A percentile compares a stretch with the other conserved stretches of the same genome.
phyloP scores from a whole-genome alignment of 2,329 filamentous ascomycete species.

The Fusarium drepaniforme region DNA sequence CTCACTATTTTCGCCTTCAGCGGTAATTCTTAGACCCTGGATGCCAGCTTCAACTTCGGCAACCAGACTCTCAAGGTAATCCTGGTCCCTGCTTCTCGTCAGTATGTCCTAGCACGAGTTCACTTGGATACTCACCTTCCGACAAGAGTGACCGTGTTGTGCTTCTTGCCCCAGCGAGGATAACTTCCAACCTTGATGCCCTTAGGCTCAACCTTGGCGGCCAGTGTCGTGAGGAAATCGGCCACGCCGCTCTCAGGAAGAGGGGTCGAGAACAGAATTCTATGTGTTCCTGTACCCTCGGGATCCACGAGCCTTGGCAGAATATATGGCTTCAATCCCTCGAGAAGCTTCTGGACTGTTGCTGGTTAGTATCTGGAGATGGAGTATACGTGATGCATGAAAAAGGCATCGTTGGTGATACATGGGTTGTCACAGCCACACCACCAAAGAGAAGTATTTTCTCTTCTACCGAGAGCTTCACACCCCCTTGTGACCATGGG shows the following conservation, averaged over 20 bases:
- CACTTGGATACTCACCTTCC: slow-evolving; percentile 60
- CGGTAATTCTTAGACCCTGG: slow-evolving; percentile 75
- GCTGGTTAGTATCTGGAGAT: slow-evolving; percentile 13
- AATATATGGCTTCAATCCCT: slow-evolving; percentile 79
- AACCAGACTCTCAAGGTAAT: slow-evolving; percentile 83
- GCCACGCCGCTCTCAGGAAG: slow-evolving; percentile 89
- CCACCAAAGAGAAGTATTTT: background rate
- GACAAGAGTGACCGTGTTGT: slow-evolving; percentile 92
- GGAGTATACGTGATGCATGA: background rate
- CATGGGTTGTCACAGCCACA: background rate
- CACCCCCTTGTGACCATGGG: background rate
- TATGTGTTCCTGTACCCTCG: slow-evolving; percentile 82
- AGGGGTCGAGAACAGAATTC: slow-evolving; percentile 89
- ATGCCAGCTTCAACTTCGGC: slow-evolving; percentile 83
- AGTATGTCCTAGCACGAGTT: slow-evolving; percentile 11
- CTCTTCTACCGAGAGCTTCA: background rate
- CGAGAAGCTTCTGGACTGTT: slow-evolving; percentile 78
- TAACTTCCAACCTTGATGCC: slow-evolving; percentile 97
- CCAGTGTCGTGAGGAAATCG: slow-evolving; percentile 83
- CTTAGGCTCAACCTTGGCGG: slow-evolving; percentile 76
- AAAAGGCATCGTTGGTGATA: background rate
- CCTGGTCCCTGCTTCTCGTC: slow-evolving; percentile 68
- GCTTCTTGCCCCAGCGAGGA: slow-evolving; percentile 88
- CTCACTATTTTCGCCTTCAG: slow-evolving; percentile 76
- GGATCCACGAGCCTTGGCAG: slow-evolving; percentile 80